Evolutionary conservation across 805 yeast genomes (phyloP), one percentile per base, ranked within the genome.

Genomic region (Kodamaea kaohsiungensis): DNA sequence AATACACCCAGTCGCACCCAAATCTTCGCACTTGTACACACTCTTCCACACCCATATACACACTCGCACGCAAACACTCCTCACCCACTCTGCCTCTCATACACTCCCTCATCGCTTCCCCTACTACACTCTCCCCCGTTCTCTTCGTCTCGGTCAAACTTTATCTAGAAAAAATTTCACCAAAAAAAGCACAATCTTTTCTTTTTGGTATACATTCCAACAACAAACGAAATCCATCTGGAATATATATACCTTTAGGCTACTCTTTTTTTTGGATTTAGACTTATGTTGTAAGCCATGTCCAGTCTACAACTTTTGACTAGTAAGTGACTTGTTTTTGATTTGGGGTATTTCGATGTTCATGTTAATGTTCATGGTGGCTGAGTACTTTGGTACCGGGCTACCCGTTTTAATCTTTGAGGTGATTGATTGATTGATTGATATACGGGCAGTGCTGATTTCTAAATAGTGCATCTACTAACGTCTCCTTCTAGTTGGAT

Each of bases 401-500:
- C 35, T 8, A 12, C 13, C 35, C 35, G 35, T 30, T 22, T 6
- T 3, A 22, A 22, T 22, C 25, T 30, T 4, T 30, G 25, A 4
- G 25, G 6, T 22, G 25, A 22, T 22, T 3, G 6, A 22, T 22
- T 3, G 25, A 22, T 22, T 22, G 25, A 22, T 22, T 22, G 25
- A 6, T 22, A 22, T 22, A 22, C 39, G 15, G 39, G 39, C 39
- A 37, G 39, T 37, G 15, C 39, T 15, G 3, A 3, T 13, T 13
- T 37, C 7, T 37, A 4, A 7, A 3, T 22, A 22, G 7, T 37
- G 19, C 27, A 16, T n/a, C 9, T 37, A 35, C 49, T 46, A 54
- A 49, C 49, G 43, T 40, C 39, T 56, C 72, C 6, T 22, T 22
- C 25, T 22, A 58, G 80, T 82, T 57, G 89, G 89, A 30, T 65